Conservation (phyloP, 441 rosid species). For the Populus hybrid region DNA sequence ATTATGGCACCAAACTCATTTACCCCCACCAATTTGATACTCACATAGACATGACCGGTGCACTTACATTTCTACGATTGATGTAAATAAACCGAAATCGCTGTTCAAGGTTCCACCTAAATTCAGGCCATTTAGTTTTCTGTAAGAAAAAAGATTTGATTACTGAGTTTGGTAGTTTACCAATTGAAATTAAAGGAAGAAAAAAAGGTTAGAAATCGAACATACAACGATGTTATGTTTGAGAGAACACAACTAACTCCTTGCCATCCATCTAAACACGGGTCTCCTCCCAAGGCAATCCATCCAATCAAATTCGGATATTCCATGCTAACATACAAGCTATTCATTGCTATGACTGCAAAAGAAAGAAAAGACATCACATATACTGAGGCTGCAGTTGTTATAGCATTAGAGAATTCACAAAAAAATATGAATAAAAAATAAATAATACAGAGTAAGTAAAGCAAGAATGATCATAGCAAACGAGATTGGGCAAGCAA, state of each 20-base stretch:
- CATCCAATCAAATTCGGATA: constrained; percentile 66
- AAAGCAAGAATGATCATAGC: not conserved
- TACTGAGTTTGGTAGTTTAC: not conserved
- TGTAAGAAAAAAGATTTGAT: constrained; percentile 30
- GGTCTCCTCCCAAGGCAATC: constrained; percentile 89
- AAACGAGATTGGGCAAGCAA: not conserved
- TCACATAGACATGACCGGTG: not conserved
- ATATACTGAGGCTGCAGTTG: not conserved
- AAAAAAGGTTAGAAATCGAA: not conserved
- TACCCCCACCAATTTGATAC: not conserved
- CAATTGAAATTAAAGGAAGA: constrained; percentile 6
- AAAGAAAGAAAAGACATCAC: not conserved
- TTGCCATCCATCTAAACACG: constrained; percentile 83
- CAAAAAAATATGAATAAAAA: not conserved
- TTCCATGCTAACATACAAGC: constrained; percentile 56
- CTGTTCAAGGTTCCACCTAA: constrained; percentile 60
- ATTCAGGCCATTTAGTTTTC: constrained; percentile 57
- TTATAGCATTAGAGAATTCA: not conserved
- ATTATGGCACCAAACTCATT: not conserved
- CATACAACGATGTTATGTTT: constrained; percentile 75
- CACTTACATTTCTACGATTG: constrained; percentile 67
- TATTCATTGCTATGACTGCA: constrained; percentile 70
- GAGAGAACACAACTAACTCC: constrained; percentile 77
- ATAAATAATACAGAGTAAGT: not conserved
- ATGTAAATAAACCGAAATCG: constrained; percentile 47